phyloP scores from a whole-genome alignment of 306 rosid species.

The Gastrolobium villosum region DNA sequence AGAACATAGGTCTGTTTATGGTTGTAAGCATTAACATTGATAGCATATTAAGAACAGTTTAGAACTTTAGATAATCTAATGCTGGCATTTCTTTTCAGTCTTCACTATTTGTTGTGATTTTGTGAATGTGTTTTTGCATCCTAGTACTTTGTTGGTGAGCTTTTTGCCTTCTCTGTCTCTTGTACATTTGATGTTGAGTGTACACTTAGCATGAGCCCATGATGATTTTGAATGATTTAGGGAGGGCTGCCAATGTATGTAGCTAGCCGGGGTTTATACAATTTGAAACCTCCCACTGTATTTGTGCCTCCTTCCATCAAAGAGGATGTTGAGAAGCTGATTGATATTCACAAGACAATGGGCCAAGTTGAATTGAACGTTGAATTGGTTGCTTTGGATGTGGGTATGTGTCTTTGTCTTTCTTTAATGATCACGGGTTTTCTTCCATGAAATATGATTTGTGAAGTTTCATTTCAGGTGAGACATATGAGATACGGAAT shows the following conservation, averaged over 20 bases:
- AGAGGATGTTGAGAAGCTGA: conserved; percentile 88
- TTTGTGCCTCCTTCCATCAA: conserved; percentile 92
- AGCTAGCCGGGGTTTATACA: conserved; percentile 93
- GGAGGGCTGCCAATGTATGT: conserved; percentile 97
- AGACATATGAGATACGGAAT: conserved; percentile 89
- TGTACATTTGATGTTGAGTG: conserved; percentile 16
- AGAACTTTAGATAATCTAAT: conserved; percentile 2
- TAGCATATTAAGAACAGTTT: not conserved
- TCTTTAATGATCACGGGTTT: conserved; percentile 24
- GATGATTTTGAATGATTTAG: conserved; percentile 55
- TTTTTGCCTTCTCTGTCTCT: conserved; percentile 26
- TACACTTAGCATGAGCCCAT: conserved; percentile 27
- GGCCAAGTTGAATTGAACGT: conserved; percentile 84
- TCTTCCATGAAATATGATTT: conserved; percentile 42
- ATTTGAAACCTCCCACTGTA: conserved; percentile 85
- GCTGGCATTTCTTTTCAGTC: conserved; percentile 28
- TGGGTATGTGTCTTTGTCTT: conserved; percentile 67
- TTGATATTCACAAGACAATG: conserved; percentile 84
- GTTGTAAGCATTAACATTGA: conserved; percentile 3
- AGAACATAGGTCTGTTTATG: conserved; percentile 25
- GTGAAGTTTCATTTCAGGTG: conserved; percentile 71
- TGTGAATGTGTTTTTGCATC: not conserved
- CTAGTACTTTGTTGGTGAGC: conserved; percentile 13
- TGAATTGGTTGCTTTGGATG: conserved; percentile 88
- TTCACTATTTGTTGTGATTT: not conserved